Conservation (phyloP, 208 protist genomes). For the Wallacemonas sp. region DNA sequence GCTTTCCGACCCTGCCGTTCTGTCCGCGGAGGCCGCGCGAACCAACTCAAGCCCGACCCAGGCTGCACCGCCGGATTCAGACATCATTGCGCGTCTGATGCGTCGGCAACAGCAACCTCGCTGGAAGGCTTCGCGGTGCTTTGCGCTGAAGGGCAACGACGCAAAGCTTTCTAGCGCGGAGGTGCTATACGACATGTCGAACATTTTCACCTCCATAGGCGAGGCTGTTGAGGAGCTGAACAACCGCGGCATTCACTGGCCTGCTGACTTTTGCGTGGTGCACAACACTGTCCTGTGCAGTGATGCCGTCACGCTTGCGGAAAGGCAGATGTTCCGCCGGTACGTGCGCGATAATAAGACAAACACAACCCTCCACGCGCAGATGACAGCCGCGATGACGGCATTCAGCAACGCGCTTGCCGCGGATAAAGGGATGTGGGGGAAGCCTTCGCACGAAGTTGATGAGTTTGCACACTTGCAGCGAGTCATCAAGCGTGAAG, state of each 20-base stretch:
- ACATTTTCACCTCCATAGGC: constrained; percentile 43
- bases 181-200: constrained; percentile 55
- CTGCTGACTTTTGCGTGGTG: constrained; percentile 79
- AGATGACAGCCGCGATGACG: constrained; percentile 3
- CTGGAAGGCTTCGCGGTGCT: constrained; percentile 56
- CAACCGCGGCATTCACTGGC: constrained; percentile 61
- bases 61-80: not conserved
- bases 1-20: constrained; percentile 70
- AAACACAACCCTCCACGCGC: constrained; percentile 27
- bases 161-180: constrained; percentile 59
- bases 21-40: constrained; percentile 64
- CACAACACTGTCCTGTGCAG: constrained; percentile 68
- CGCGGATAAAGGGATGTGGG: constrained; percentile 3
- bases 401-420: constrained; percentile 5
- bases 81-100: constrained; percentile 29
- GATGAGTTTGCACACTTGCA: constrained; percentile 36
- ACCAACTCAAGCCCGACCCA: constrained; percentile 15
- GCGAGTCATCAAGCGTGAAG: constrained; percentile 45
- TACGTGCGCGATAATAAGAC: constrained; percentile 76
- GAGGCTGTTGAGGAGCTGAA: constrained; percentile 77
- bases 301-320: constrained; percentile 49
- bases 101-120: constrained; percentile 23
- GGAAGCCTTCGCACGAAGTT: constrained; percentile 27
- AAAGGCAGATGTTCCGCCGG: constrained; percentile 68
- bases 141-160: constrained; percentile 71